Conservation (phyloP, 2,329 filamentous ascomycete species). For the Leptosphaerulina australis region DNA sequence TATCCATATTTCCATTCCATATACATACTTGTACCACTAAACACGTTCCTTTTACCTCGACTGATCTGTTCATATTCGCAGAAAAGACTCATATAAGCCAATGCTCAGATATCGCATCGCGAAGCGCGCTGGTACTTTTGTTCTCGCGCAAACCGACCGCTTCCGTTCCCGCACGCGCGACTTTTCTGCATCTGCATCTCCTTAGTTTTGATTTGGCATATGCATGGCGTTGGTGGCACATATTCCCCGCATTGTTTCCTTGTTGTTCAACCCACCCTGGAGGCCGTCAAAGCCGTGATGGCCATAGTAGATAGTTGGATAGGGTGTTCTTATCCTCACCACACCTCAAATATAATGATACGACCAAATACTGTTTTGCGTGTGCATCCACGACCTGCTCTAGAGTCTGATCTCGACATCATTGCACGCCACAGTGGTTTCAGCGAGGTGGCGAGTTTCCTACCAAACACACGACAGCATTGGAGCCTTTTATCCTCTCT, state of each 20-base stretch:
- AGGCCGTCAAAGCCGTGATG: not conserved
- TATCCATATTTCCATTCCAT: not conserved
- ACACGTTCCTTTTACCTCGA: slow-evolving; percentile 13
- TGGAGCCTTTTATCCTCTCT: not conserved
- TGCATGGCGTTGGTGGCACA: slow-evolving; percentile 15
- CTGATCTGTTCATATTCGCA: slow-evolving; percentile 13
- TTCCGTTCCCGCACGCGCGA: slow-evolving; percentile 16
- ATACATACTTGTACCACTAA: slow-evolving; percentile 8
- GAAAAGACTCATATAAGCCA: slow-evolving; percentile 16
- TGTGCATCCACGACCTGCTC: not conserved
- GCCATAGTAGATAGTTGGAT: not conserved
- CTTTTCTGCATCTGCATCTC: slow-evolving; percentile 14
- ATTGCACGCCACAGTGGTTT: too few species aligned
- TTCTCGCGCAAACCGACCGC: slow-evolving; percentile 15
- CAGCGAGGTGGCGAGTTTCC: too few species aligned
- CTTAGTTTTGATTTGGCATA: slow-evolving; percentile 20
- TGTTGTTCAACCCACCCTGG: not conserved
- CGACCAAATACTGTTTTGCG: not conserved
- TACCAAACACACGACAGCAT: too few species aligned
- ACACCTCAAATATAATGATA: slow-evolving; percentile 1
- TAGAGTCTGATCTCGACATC: too few species aligned
- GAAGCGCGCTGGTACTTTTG: slow-evolving; percentile 12
- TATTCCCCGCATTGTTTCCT: not conserved
- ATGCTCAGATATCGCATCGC: slow-evolving; percentile 18
- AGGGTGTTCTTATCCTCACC: not conserved